Evolutionary conservation across 148 eudicot genomes (phyloP).

Genomic region (Rheum nobile): DNA sequence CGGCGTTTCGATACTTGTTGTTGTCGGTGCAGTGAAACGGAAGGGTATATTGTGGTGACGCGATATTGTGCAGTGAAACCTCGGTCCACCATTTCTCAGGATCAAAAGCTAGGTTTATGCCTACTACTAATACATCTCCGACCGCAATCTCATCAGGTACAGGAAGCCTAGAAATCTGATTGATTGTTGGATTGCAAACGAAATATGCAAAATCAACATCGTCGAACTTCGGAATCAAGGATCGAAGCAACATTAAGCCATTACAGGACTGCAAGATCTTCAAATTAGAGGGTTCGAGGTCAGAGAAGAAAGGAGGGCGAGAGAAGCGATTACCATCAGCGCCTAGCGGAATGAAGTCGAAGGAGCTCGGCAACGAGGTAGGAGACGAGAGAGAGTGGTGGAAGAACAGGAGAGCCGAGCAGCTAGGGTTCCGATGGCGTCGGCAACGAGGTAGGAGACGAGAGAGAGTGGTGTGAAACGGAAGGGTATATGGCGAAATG

Average conservation of each 20-base stretch:
- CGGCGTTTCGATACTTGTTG: slow-evolving; percentile 32
- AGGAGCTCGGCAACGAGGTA: slow-evolving; percentile 7
- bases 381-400: slow-evolving; percentile 17
- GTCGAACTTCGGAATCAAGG: neutral
- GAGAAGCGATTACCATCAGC: neutral
- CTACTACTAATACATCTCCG: slow-evolving; percentile 3
- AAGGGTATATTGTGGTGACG: too few species aligned
- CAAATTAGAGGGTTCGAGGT: slow-evolving; percentile 15
- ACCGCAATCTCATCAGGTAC: neutral
- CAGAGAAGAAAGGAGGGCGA: slow-evolving; percentile 20
- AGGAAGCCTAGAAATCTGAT: slow-evolving; percentile 5
- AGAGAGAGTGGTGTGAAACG: too few species aligned
- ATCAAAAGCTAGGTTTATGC: slow-evolving; percentile 37
- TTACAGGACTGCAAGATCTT: slow-evolving; percentile 28
- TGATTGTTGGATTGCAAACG: slow-evolving; percentile 31
- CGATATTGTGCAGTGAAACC: too few species aligned
- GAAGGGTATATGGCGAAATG: too few species aligned
- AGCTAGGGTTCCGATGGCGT: slow-evolving; percentile 11
- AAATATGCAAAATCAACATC: neutral
- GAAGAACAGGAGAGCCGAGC: slow-evolving; percentile 28
- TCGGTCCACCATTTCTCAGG: slow-evolving; percentile 21
- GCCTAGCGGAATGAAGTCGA: slow-evolving; percentile 16
- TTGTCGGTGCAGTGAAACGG: slow-evolving; percentile 16
- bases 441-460: slow-evolving; percentile 26
- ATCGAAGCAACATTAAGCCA: slow-evolving; percentile 30